Conservation (phyloP, 164 flowering plant species). For the Kingdonia uniflora region DNA sequence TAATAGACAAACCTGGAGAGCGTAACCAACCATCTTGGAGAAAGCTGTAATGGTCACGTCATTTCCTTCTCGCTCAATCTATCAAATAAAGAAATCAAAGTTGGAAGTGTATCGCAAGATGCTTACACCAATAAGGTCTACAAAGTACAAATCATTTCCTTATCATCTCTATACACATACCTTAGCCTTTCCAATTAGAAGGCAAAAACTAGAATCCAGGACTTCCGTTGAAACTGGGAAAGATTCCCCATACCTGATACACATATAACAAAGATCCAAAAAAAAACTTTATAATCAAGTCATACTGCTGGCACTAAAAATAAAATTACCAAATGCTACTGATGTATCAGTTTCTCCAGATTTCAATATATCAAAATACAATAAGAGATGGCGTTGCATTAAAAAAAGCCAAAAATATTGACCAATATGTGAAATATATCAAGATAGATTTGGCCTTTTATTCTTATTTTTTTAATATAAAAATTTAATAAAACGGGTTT, state of each 20-base stretch:
- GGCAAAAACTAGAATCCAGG: constrained; percentile 78
- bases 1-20: constrained; percentile 58
- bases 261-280: neutral
- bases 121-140: neutral
- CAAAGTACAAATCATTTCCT: neutral
- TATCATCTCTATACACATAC: constrained; percentile 18
- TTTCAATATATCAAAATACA: too few species aligned
- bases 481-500: too few species aligned
- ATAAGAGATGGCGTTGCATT: too few species aligned
- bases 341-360: too few species aligned
- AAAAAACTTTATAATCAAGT: too few species aligned
- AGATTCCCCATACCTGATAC: constrained; percentile 76
- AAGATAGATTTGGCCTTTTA: too few species aligned
- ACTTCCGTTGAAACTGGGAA: constrained; percentile 85
- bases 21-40: constrained; percentile 88
- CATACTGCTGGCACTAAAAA: too few species aligned
- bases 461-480: too few species aligned
- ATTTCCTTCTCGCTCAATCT: constrained; percentile 86
- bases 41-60: constrained; percentile 82
- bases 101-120: too few species aligned
- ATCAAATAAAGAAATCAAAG: constrained; percentile 4
- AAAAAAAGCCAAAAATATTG: too few species aligned
- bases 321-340: too few species aligned
- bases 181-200: constrained; percentile 93
- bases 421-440: too few species aligned